Percentiles rank a stretch among this genome's conserved stretches.
phyloP scores from a whole-genome alignment of 768 basidiomycete species.

The Harrya chromipes region DNA sequence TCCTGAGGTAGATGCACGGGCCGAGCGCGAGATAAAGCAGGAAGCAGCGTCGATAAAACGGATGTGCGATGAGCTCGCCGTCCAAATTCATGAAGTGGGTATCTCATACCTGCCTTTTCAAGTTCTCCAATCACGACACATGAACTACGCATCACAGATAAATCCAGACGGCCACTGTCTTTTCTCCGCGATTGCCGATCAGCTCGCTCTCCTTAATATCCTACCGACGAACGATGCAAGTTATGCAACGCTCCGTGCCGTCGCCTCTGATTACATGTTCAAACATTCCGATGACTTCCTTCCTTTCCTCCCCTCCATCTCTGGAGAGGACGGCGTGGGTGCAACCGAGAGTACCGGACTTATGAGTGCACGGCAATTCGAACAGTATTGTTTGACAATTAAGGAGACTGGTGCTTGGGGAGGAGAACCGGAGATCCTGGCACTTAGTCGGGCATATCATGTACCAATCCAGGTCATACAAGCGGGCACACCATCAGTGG shows the following conservation, averaged over 20 bases:
- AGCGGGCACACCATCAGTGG: constrained; percentile 72
- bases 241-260: constrained; percentile 57
- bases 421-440: constrained; percentile 95
- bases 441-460: constrained; percentile 75
- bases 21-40: constrained; percentile 62
- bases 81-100: constrained; percentile 65
- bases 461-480: constrained; percentile 92
- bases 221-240: constrained; percentile 55
- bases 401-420: constrained; percentile 92
- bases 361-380: constrained; percentile 65
- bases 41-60: constrained; percentile 63
- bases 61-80: constrained; percentile 61
- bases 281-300: constrained; percentile 86
- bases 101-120: not conserved
- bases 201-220: constrained; percentile 72
- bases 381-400: constrained; percentile 73
- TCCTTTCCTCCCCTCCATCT: constrained; percentile 81
- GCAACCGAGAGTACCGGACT: constrained; percentile 58
- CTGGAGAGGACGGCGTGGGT: constrained; percentile 66
- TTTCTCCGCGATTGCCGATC: constrained; percentile 92
- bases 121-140: constrained; percentile 1
- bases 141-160: constrained; percentile 51
- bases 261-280: constrained; percentile 79
- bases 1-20: constrained; percentile 53
- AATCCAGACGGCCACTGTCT: constrained; percentile 96